phyloP scores from a whole-genome alignment of 352 stramenopile species.

The Phytophthora capsici region DNA sequence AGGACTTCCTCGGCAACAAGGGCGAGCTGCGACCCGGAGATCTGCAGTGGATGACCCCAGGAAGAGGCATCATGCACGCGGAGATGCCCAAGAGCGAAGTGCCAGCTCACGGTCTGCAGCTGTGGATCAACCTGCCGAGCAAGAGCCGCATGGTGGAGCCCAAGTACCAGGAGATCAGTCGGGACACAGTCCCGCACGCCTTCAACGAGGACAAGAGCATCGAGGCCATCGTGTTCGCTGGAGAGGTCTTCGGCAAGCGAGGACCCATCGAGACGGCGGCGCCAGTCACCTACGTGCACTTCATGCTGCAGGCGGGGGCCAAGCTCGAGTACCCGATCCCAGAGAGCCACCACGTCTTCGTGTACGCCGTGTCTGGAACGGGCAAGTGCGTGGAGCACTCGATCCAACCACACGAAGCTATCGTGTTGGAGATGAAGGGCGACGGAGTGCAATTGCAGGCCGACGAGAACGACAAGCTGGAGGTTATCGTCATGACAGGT shows the following conservation, averaged over 20 bases:
- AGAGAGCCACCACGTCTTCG: conserved; percentile 51
- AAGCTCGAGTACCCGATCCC: conserved; percentile 53
- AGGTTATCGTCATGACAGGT: conserved; percentile 64
- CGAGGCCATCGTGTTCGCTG: conserved; percentile 59
- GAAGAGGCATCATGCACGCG: conserved; percentile 57
- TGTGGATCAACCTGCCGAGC: conserved; percentile 62
- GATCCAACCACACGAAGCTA: conserved; percentile 49
- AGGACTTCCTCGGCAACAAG: conserved; percentile 79
- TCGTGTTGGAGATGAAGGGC: conserved; percentile 60
- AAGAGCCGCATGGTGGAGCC: conserved; percentile 57
- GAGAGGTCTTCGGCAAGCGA: conserved; percentile 50
- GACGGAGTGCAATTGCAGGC: conserved; percentile 53
- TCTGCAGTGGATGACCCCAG: conserved; percentile 64
- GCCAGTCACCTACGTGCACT: conserved; percentile 65
- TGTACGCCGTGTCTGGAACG: conserved; percentile 46
- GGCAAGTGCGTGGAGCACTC: conserved; percentile 38
- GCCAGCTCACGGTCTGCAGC: conserved; percentile 46
- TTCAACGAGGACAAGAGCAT: conserved; percentile 54
- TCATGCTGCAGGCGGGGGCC: conserved; percentile 43
- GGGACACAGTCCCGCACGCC: conserved; percentile 46
- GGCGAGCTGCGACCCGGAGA: conserved; percentile 52
- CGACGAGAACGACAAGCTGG: conserved; percentile 37
- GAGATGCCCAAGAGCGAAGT: conserved; percentile 54
- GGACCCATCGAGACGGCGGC: conserved; percentile 51
- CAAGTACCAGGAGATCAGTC: conserved; percentile 64